Conservation (phyloP, 192 early-diverging fungal species). For the Pilobolus umbonatus region DNA sequence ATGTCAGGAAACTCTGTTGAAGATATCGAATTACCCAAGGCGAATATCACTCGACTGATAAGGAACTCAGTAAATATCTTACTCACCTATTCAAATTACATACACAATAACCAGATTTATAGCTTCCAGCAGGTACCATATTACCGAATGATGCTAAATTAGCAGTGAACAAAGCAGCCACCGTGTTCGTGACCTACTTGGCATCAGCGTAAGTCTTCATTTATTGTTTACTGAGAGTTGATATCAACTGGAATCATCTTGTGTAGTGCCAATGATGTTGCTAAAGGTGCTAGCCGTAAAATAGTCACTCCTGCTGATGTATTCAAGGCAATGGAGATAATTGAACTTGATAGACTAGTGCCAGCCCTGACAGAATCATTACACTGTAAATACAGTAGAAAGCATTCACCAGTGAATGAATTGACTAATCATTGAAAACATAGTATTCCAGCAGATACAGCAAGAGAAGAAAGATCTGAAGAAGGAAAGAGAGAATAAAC, state of each 20-base stretch:
- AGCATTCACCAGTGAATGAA: neutral
- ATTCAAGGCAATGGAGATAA: slow-evolving; percentile 42
- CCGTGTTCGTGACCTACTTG: slow-evolving; percentile 49
- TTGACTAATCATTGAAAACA: neutral
- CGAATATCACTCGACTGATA: slow-evolving; percentile 41
- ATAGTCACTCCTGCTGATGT: slow-evolving; percentile 43
- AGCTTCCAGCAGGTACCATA: slow-evolving; percentile 46
- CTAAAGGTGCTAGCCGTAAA: slow-evolving; percentile 42
- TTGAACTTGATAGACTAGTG: slow-evolving; percentile 39
- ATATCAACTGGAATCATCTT: neutral
- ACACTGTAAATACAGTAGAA: slow-evolving; percentile 29
- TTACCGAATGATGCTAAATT: slow-evolving; percentile 48
- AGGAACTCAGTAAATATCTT: slow-evolving; percentile 38
- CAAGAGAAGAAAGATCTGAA: neutral
- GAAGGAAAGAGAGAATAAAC: too few species aligned
- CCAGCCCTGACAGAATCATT: slow-evolving; percentile 37
- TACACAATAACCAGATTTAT: neutral
- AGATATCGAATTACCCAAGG: slow-evolving; percentile 46
- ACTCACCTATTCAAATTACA: neutral
- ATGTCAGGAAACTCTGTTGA: slow-evolving; percentile 36
- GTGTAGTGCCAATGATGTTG: slow-evolving; percentile 44
- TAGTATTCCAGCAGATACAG: neutral
- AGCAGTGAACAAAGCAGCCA: slow-evolving; percentile 47
- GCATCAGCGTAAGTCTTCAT: slow-evolving; percentile 36
- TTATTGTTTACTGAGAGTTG: neutral